A percentile compares a stretch with the other conserved stretches of the same genome.
These are phyloP conservation scores for Penicillium waksmanii DNA, from an alignment of 495 filamentous ascomycete species.

Conservation along the genomic window DNA sequence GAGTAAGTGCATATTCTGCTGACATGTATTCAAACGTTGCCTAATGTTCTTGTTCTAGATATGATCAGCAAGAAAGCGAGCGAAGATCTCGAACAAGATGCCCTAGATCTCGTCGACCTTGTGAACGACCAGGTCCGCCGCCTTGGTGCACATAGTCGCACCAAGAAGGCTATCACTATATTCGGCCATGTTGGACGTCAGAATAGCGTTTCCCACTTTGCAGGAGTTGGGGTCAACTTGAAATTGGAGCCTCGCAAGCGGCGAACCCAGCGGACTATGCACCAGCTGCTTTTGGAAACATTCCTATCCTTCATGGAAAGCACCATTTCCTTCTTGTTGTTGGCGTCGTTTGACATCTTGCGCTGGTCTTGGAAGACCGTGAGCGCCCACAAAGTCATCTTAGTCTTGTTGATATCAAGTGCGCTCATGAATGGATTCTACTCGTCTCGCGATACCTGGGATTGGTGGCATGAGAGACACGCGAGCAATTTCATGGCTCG, in stretches of 20 bases:
- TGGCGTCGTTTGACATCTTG: conserved; percentile 68
- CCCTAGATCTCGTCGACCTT: conserved; percentile 81
- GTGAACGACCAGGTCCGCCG: conserved; percentile 84
- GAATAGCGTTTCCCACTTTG: conserved; percentile 66
- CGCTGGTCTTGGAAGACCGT: conserved; percentile 68
- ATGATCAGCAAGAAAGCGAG: conserved; percentile 81
- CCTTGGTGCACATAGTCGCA: conserved; percentile 76
- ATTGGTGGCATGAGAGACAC: conserved; percentile 85
- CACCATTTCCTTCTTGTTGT: conserved; percentile 69
- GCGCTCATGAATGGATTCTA: conserved; percentile 71
- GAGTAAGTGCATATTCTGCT: conserved; percentile 42
- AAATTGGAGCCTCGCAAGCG: conserved; percentile 51
- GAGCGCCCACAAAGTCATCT: conserved; percentile 74
- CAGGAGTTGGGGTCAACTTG: conserved; percentile 42
- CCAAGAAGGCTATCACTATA: conserved; percentile 86
- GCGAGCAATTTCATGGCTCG: conserved; percentile 77
- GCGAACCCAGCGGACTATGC: conserved; percentile 68
- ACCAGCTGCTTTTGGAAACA: conserved; percentile 71
- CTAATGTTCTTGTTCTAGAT: conserved; percentile 34
- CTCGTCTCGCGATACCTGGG: conserved; percentile 64
- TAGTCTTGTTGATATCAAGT: conserved; percentile 69
- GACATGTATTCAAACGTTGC: neutral
- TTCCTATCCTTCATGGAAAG: conserved; percentile 69
- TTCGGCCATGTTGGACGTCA: conserved; percentile 86
- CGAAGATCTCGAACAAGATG: conserved; percentile 78